A percentile compares a stretch with the other conserved stretches of the same genome.
Conservation (phyloP, 2,329 filamentous ascomycete genomes). For the Ophiostoma sp. region DNA sequence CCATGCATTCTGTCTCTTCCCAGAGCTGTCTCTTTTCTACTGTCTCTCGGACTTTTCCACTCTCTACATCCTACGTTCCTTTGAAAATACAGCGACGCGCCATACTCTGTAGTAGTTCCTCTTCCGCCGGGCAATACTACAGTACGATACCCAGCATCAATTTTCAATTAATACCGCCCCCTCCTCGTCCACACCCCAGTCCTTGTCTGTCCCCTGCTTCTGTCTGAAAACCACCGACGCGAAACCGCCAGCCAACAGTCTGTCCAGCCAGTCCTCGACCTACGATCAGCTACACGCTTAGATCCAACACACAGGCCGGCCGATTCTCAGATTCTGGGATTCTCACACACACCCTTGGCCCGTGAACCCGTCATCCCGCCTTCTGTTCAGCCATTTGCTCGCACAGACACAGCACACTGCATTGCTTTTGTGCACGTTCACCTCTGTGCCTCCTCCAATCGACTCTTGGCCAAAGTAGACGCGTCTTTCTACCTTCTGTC, state of each 20-base stretch:
- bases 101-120: background rate
- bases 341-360: background rate
- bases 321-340: background rate
- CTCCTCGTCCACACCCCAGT: conserved; percentile 2
- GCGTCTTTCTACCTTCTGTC: background rate
- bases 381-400: background rate
- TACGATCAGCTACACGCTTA: background rate
- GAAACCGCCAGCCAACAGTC: conserved; percentile 2
- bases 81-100: background rate
- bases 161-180: conserved; percentile 1
- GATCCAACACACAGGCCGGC: conserved; percentile 5
- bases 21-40: no score
- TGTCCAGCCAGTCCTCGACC: background rate
- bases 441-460: background rate
- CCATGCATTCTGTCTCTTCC: background rate
- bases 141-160: background rate
- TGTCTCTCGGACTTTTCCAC: background rate
- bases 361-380: conserved; percentile 4
- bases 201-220: conserved; percentile 6
- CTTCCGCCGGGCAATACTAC: background rate
- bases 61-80: background rate
- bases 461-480: background rate
- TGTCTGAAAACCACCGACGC: conserved; percentile 4
- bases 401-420: background rate
- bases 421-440: background rate